A percentile compares a stretch with the other conserved stretches of the same genome.
These are phyloP conservation scores for Ascochyta pisi DNA, from an alignment of 2,329 filamentous ascomycete species.

Conservation along the genomic window DNA sequence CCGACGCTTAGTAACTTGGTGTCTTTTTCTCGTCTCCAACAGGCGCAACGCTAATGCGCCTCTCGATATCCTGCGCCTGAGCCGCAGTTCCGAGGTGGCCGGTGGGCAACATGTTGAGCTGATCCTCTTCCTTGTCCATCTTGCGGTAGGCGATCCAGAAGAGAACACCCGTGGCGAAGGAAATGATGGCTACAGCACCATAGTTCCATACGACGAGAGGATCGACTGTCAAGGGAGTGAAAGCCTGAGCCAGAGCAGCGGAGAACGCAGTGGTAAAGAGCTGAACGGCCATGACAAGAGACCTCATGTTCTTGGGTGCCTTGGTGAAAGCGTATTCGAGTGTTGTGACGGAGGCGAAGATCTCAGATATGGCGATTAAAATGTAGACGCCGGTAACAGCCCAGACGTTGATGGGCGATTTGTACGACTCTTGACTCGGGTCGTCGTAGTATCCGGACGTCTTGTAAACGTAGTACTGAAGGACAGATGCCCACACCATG, in stretches of 20 bases:
- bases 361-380: conserved; percentile 65
- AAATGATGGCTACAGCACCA: conserved; percentile 45
- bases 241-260: conserved; percentile 40
- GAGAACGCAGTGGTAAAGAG: conserved; percentile 48
- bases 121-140: conserved; percentile 46
- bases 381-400: conserved; percentile 60
- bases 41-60: conserved; percentile 25
- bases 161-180: conserved; percentile 40
- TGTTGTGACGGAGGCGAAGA: conserved; percentile 71
- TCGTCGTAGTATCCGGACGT: conserved; percentile 57
- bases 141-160: conserved; percentile 44
- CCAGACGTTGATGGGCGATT: conserved; percentile 60
- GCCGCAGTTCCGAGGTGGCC: conserved; percentile 41
- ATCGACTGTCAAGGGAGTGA: conserved; percentile 36
- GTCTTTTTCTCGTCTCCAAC: conserved; percentile 12
- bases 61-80: conserved; percentile 43
- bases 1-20: not conserved
- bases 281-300: conserved; percentile 46
- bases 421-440: conserved; percentile 44
- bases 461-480: conserved; percentile 67
- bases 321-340: conserved; percentile 78
- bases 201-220: conserved; percentile 47
- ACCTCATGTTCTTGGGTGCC: conserved; percentile 69
- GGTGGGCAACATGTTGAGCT: conserved; percentile 48
- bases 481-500: conserved; percentile 63